Conservation (phyloP, 2,329 filamentous ascomycete species). For the Fusarium sp. region DNA sequence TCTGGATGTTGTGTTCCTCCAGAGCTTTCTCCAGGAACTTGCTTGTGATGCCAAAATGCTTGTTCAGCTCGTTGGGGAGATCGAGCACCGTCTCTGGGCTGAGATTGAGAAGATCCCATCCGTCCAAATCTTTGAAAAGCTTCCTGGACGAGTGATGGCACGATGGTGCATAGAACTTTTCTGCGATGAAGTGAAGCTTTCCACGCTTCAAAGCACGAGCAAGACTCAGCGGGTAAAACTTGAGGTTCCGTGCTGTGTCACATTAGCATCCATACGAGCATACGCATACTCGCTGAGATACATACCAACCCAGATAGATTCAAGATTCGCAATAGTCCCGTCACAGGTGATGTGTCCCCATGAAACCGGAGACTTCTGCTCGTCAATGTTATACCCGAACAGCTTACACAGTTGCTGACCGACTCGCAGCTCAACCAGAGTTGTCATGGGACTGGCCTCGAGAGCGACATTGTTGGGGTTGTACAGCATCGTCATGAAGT, state of each 20-base stretch:
- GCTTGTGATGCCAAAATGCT: conserved; percentile 55
- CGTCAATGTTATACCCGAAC: conserved; percentile 56
- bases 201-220: conserved; percentile 50
- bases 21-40: conserved; percentile 47
- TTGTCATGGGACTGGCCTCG: conserved; percentile 59
- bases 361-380: conserved; percentile 41
- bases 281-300: conserved; percentile 2
- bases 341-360: conserved; percentile 61
- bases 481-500: conserved; percentile 62
- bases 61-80: conserved; percentile 52
- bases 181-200: conserved; percentile 51
- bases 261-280: conserved; percentile 20
- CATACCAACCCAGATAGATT: conserved; percentile 57
- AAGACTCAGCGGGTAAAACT: conserved; percentile 59
- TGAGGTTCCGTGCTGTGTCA: conserved; percentile 56
- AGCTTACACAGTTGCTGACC: conserved; percentile 58
- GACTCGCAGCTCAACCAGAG: conserved; percentile 56
- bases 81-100: conserved; percentile 53
- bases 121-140: conserved; percentile 51
- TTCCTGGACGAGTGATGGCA: conserved; percentile 48
- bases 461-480: conserved; percentile 62
- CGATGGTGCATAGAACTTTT: conserved; percentile 54
- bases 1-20: conserved; percentile 51
- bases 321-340: conserved; percentile 60
- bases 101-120: conserved; percentile 60